These are phyloP conservation scores for Penicillium macrosclerotiorum DNA, from an alignment of 495 filamentous ascomycete genomes.

Conservation along the genomic window DNA sequence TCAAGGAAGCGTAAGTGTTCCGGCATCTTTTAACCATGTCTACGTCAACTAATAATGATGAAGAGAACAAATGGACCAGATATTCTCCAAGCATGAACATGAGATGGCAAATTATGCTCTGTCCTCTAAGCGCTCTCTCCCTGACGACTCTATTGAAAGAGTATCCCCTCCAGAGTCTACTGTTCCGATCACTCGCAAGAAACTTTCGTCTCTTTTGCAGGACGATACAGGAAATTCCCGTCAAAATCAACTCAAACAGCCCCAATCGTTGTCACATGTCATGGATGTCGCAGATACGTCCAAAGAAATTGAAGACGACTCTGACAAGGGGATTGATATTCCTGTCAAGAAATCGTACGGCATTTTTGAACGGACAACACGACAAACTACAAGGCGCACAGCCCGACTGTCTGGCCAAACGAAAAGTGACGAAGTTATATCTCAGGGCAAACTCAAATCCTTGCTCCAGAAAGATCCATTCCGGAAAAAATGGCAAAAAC, in stretches of 20 bases:
- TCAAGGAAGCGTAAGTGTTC: constrained; percentile 23
- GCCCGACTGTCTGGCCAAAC: neutral
- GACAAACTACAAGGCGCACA: constrained; percentile 31
- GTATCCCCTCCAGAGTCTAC: no score
- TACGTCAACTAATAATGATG: constrained; percentile 7
- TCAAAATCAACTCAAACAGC: no score
- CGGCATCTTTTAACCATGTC: neutral
- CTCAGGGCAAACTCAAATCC: constrained; percentile 4
- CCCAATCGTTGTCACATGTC: neutral
- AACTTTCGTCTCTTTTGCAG: constrained; percentile 34
- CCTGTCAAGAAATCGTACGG: constrained; percentile 27
- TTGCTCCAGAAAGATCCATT: constrained; percentile 11
- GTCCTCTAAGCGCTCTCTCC: no score
- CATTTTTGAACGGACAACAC: constrained; percentile 23
- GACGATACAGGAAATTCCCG: constrained; percentile 13
- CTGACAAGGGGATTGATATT: constrained; percentile 21
- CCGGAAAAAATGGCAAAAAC: constrained; percentile 40
- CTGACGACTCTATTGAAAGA: no score
- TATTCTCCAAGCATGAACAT: constrained; percentile 26
- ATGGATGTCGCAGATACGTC: constrained; percentile 1
- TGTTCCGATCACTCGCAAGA: constrained; percentile 16
- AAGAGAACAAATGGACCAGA: constrained; percentile 38
- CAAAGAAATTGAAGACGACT: neutral
- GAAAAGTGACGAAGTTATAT: constrained; percentile 9
- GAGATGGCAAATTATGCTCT: no score